Conservation (phyloP, 2,329 filamentous ascomycete species). For the Dactylonectria macrodidyma region DNA sequence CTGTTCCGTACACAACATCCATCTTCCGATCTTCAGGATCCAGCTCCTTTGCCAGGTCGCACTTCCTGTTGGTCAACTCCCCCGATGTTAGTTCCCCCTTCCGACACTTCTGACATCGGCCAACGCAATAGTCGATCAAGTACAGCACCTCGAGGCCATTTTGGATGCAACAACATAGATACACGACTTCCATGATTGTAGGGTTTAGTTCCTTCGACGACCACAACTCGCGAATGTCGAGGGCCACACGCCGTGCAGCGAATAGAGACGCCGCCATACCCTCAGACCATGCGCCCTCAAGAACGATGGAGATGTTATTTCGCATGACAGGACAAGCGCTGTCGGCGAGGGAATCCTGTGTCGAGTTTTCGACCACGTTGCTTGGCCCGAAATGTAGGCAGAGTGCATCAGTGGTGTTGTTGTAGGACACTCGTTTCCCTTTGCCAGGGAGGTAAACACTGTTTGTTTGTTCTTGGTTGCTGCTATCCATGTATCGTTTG, state of each 20-base stretch:
- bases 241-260: neutral
- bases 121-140: conserved; percentile 6
- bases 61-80: conserved; percentile 5
- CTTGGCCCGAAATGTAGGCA: neutral
- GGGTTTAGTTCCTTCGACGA: neutral
- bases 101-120: neutral
- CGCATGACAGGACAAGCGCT: no score
- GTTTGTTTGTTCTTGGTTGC: neutral
- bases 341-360: neutral
- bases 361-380: neutral
- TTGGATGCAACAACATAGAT: conserved; percentile 10
- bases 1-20: neutral
- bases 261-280: conserved; percentile 1
- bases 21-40: conserved; percentile 1
- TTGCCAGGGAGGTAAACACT: neutral
- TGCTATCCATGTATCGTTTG: neutral
- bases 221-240: neutral
- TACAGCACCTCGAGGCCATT: conserved; percentile 8
- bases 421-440: neutral
- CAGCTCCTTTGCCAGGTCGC: neutral
- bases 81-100: neutral
- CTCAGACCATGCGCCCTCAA: neutral
- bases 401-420: neutral
- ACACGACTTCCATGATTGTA: neutral
- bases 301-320: neutral